Conservation (phyloP, 768 basidiomycete genomes). For the Russula virescens region DNA sequence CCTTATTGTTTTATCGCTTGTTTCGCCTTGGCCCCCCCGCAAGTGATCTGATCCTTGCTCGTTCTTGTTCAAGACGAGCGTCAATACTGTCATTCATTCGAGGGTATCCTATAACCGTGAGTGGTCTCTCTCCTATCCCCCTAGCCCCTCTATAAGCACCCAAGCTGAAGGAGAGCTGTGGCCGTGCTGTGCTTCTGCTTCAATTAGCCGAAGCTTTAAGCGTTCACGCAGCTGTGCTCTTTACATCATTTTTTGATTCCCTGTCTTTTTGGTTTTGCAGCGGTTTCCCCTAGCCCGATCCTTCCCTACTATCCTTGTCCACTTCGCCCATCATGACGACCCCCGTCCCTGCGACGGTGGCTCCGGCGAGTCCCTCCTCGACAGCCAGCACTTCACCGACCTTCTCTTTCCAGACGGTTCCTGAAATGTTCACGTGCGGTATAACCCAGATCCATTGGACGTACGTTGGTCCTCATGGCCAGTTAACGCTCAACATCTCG, state of each 20-base stretch:
- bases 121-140: not conserved
- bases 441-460: conserved; percentile 30
- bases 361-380: not conserved
- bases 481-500: conserved; percentile 36
- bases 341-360: not conserved
- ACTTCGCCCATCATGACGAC: conserved; percentile 6
- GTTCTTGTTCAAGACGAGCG: too few species aligned
- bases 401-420: conserved; percentile 5
- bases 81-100: not conserved
- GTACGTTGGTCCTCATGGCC: conserved; percentile 23
- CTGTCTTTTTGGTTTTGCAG: not conserved
- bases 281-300: not conserved
- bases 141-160: too few species aligned
- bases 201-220: not conserved
- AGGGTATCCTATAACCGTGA: not conserved
- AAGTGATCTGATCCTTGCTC: too few species aligned
- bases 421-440: conserved; percentile 35
- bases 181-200: too few species aligned
- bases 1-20: too few species aligned
- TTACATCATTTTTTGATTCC: not conserved
- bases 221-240: not conserved
- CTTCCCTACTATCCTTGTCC: not conserved
- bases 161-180: too few species aligned
- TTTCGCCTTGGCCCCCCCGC: too few species aligned
- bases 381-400: not conserved